Conservation (phyloP, 1,139 yeast species). For the Diutina catenulata region DNA sequence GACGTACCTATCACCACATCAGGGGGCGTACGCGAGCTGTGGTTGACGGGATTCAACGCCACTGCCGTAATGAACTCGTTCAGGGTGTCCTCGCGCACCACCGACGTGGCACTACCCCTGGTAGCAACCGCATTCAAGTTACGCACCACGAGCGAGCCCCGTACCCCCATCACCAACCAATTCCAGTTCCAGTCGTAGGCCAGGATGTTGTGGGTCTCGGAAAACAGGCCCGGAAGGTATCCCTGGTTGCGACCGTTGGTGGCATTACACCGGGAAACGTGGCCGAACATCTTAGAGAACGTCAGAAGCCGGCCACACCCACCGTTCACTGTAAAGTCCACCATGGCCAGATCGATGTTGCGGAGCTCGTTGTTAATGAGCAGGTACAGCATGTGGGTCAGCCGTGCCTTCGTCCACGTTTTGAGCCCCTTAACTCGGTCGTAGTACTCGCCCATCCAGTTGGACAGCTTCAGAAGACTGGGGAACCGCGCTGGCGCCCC, state of each 20-base stretch:
- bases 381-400: conserved; percentile 20
- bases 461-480: conserved; percentile 38
- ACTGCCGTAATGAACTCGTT: not conserved
- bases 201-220: too few relatives aligned
- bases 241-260: conserved; percentile 30
- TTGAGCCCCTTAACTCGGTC: conserved; percentile 29
- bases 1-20: not conserved
- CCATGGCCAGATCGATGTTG: conserved; percentile 17
- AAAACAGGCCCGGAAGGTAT: conserved; percentile 25
- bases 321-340: conserved; percentile 25
- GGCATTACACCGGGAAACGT: conserved; percentile 26
- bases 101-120: not conserved
- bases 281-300: conserved; percentile 22
- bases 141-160: not conserved
- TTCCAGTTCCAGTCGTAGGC: conserved; percentile 23
- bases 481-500: conserved; percentile 37
- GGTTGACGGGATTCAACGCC: not conserved
- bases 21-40: not conserved
- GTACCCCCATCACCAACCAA: conserved; percentile 12
- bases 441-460: conserved; percentile 47
- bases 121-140: conserved; percentile 3
- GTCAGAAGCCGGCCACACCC: conserved; percentile 17
- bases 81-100: not conserved
- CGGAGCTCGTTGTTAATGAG: conserved; percentile 17
- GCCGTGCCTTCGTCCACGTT: conserved; percentile 41